These are phyloP conservation scores for Mariannaea sp. DNA, from an alignment of 2,329 filamentous ascomycete species.

Conservation along the genomic window DNA sequence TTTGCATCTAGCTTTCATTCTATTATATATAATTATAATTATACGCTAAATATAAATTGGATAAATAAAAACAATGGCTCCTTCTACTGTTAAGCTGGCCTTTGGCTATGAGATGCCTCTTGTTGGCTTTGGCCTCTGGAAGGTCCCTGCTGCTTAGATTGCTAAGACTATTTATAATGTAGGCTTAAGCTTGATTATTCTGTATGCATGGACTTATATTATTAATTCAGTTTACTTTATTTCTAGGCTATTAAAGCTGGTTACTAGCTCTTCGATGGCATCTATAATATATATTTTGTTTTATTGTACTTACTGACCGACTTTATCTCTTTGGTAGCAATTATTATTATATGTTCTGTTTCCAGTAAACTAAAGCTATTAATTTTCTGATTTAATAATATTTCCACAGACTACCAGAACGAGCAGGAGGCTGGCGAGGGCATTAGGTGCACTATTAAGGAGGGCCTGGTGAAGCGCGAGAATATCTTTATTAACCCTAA, in stretches of 20 bases:
- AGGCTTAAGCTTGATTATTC: background rate
- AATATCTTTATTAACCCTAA: conserved; percentile 90
- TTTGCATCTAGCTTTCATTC: background rate
- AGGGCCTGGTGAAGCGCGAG: conserved; percentile 68
- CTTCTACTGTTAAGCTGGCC: conserved; percentile 32
- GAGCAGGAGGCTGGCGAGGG: conserved; percentile 69
- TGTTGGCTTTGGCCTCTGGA: conserved; percentile 72
- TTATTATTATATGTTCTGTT: no score
- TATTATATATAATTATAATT: no score
- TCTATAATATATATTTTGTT: conserved; percentile 45
- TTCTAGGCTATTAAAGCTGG: conserved; percentile 54
- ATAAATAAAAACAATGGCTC: conserved; percentile 30
- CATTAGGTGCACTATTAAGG: conserved; percentile 59
- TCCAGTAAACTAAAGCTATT: background rate
- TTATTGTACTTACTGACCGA: background rate
- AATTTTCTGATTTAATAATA: background rate
- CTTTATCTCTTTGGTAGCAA: no score
- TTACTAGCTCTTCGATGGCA: conserved; percentile 58
- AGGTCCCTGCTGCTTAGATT: conserved; percentile 55
- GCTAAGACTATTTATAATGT: conserved; percentile 67
- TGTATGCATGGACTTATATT: background rate
- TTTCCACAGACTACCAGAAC: conserved; percentile 59
- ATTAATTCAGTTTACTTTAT: conserved; percentile 3
- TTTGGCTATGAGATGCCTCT: conserved; percentile 36
- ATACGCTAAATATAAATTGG: background rate